Percentiles rank a stretch among this genome's conserved stretches.
Conservation (phyloP, 495 filamentous ascomycete genomes). For the Penicillium argentinense region DNA sequence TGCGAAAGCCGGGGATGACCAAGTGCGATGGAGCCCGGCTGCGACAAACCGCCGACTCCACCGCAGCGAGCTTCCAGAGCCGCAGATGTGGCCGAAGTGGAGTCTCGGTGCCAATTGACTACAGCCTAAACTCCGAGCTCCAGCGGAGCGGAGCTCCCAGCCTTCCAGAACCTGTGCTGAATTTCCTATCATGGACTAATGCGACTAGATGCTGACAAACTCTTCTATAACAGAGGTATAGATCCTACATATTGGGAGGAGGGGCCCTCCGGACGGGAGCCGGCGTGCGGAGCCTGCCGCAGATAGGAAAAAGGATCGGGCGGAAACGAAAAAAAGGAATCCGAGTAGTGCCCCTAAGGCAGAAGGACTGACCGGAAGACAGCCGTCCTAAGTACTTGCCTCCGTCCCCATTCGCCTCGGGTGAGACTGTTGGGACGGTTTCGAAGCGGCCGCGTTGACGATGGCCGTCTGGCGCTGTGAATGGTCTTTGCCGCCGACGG, state of each 20-base stretch:
- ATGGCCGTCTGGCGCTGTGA: constrained; percentile 13
- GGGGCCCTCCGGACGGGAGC: constrained; percentile 9
- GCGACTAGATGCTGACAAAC: no score
- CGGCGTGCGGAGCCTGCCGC: constrained; percentile 27
- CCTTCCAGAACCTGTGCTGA: no score
- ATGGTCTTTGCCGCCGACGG: background rate
- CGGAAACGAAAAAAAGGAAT: constrained; percentile 10
- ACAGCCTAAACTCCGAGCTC: constrained; percentile 1
- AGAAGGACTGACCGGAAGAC: no score
- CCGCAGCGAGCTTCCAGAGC: constrained; percentile 31
- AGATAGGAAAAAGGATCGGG: constrained; percentile 13
- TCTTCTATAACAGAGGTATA: no score
- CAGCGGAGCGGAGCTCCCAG: background rate
- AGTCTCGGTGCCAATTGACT: constrained; percentile 11
- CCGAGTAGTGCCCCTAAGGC: background rate
- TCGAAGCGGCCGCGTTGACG: constrained; percentile 20
- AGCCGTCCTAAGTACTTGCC: no score
- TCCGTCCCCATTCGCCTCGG: background rate
- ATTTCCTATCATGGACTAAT: no score
- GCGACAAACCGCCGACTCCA: constrained; percentile 16
- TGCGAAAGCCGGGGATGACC: constrained; percentile 20
- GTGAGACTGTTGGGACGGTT: background rate
- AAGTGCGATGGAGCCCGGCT: constrained; percentile 4
- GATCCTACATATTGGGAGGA: no score
- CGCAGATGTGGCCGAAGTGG: constrained; percentile 34